Evolutionary conservation across 1,284 basidiomycete genomes (phyloP).

Genomic region (Ceratobasidium sp.): DNA sequence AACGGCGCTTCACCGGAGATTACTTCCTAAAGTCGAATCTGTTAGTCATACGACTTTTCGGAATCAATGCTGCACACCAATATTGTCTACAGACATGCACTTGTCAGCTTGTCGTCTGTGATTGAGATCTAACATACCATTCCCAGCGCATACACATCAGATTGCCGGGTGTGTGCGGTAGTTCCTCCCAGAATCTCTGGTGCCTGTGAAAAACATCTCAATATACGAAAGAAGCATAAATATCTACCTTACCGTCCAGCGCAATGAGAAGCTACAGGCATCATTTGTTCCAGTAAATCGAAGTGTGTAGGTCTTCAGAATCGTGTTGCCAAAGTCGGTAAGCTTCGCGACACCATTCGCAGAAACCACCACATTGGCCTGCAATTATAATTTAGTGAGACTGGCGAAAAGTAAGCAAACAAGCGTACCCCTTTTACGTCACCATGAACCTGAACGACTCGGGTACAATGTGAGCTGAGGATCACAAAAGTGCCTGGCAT

Average conservation of each 20-base stretch:
- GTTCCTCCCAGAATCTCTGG: background rate
- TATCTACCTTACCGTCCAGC: conserved; percentile 14
- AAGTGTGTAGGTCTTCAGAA: background rate
- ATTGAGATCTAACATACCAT: background rate
- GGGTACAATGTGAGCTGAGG: background rate
- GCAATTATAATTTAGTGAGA: background rate
- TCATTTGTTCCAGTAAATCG: background rate
- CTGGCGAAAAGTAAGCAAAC: background rate
- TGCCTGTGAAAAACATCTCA: background rate
- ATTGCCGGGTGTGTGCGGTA: background rate
- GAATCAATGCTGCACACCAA: background rate
- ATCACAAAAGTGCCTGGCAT: background rate
- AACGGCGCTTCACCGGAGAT: background rate
- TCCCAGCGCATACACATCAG: conserved; percentile 19
- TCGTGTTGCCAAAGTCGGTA: background rate
- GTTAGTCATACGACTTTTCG: background rate
- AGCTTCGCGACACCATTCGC: background rate
- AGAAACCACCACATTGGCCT: conserved; percentile 9
- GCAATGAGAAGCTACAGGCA: background rate
- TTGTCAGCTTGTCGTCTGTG: too few relatives aligned
- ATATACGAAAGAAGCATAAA: background rate
- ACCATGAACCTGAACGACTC: background rate
- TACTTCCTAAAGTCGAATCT: background rate
- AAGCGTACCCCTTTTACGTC: background rate
- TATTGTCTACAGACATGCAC: background rate